Evolutionary conservation across 2,329 filamentous ascomycete genomes (phyloP), one percentile per base, ranked within the genome.

Genomic region (Claviceps digitariae): DNA sequence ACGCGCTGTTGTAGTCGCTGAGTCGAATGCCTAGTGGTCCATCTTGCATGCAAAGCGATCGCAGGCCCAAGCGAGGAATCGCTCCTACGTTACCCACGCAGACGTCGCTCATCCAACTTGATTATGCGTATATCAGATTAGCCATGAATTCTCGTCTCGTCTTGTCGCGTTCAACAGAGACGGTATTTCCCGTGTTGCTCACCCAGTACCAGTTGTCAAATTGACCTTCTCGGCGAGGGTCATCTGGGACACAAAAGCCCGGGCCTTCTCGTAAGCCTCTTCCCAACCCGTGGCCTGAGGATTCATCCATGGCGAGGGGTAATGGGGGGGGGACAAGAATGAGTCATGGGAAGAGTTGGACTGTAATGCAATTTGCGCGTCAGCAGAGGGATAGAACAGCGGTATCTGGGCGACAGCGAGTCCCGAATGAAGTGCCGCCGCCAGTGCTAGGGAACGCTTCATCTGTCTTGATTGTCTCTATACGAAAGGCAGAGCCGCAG

Each of bases 161-260:
- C 15, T 5, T 15, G n/a, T 38, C 47, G 25, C n/a, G 13, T 21
- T 25, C 15, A 3, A 20, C 15, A 71, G 9, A 8, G 27, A 31
- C 23, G 27, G 41, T 1, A 4, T 25, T 43, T 7, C 10, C 4
- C n/a, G n/a, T 15, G 8, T 23, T 12, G 2, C 82, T 67, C 71
- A 91, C 79, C 90, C 90, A 58, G 86, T 80, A 67, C 91, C 91
- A 0, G 90, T 96, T 2, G 91, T 97, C 58, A 98, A 67, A 67
- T 97, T 97, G 68, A 97, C 89, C 72, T 95, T 96, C 68, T 96
- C 90, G 12, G 82, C 65, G 38, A 95, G 75, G 0, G 89, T 95
- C 69, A 95, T 71, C 65, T 90, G 82, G 10, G 84, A 85, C 47
- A 96, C 89, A 62, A 95, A 91, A 2, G 76, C 79, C 59, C 79